A percentile compares a stretch with the other conserved stretches of the same genome.
Evolutionary conservation across 202 grass and related monocot genomes (phyloP).

Genomic region (Dendrocalamus latiflorus): DNA sequence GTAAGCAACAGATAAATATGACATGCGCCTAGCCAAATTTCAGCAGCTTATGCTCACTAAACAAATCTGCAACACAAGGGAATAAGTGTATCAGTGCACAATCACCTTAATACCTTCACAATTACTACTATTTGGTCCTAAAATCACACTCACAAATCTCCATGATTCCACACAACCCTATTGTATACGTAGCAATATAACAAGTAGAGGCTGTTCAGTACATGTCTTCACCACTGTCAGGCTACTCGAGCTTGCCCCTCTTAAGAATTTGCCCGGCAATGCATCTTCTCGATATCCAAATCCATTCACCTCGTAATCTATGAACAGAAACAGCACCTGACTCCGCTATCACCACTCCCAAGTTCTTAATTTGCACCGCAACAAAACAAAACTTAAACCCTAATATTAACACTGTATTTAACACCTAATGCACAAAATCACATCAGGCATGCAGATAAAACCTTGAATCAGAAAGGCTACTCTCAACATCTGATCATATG

Average conservation of each 20-base stretch:
- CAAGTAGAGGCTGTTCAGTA: not conserved
- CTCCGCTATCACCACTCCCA: not conserved
- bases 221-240: not conserved
- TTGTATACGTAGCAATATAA: not conserved
- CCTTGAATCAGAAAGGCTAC: too few relatives aligned
- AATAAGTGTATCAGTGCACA: constrained; percentile 16
- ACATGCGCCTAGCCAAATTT: not conserved
- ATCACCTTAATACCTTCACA: not conserved
- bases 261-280: not conserved
- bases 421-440: not conserved
- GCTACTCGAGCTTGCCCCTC: not conserved
- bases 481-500: too few relatives aligned
- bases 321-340: not conserved
- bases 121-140: not conserved
- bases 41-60: not conserved
- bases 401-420: too few relatives aligned
- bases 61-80: constrained; percentile 19
- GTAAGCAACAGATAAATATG: constrained; percentile 6
- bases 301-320: not conserved
- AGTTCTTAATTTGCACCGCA: not conserved
- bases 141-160: not conserved
- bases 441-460: not conserved
- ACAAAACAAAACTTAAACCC: not conserved
- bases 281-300: not conserved
- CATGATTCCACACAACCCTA: not conserved